Conservation (phyloP, 352 stramenopile genomes). For the Phytophthora pini region DNA sequence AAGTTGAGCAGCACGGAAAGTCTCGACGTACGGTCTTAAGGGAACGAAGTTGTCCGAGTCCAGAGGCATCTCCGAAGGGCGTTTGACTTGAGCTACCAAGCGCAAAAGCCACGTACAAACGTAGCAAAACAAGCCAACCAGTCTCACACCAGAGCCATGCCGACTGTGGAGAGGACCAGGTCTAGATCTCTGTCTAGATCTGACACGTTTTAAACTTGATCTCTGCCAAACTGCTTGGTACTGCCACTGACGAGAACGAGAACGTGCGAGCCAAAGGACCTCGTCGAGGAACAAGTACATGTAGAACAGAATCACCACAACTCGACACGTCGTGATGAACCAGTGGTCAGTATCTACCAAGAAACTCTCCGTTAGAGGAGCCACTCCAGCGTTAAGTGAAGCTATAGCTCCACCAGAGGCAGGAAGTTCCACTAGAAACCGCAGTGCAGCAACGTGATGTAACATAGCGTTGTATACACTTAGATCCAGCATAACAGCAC, state of each 20-base stretch:
- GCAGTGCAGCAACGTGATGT: conserved; percentile 40
- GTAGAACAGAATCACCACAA: conserved; percentile 51
- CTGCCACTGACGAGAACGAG: conserved; percentile 28
- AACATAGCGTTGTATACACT: conserved; percentile 64
- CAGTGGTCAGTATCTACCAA: conserved; percentile 38
- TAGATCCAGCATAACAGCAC: conserved; percentile 51
- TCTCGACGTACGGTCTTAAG: conserved; percentile 46
- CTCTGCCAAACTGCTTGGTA: conserved; percentile 27
- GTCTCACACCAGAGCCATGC: conserved; percentile 35
- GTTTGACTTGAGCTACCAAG: conserved; percentile 43
- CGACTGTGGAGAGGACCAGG: conserved; percentile 24
- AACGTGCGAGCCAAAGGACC: conserved; percentile 36
- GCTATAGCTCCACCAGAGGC: conserved; percentile 44
- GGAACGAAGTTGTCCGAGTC: conserved; percentile 38
- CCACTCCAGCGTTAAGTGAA: conserved; percentile 29
- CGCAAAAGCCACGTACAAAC: conserved; percentile 53
- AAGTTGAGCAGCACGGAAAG: conserved; percentile 44
- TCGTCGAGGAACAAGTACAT: conserved; percentile 55
- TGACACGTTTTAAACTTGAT: conserved; percentile 11
- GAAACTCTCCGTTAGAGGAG: conserved; percentile 53
- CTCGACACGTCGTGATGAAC: conserved; percentile 35
- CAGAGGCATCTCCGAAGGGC: conserved; percentile 44
- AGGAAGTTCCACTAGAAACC: conserved; percentile 59
- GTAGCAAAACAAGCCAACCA: conserved; percentile 48
- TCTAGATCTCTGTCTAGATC: neutral